Evolutionary conservation across 495 filamentous ascomycete genomes (phyloP).

Genomic region (Aspergillus taichungensis): DNA sequence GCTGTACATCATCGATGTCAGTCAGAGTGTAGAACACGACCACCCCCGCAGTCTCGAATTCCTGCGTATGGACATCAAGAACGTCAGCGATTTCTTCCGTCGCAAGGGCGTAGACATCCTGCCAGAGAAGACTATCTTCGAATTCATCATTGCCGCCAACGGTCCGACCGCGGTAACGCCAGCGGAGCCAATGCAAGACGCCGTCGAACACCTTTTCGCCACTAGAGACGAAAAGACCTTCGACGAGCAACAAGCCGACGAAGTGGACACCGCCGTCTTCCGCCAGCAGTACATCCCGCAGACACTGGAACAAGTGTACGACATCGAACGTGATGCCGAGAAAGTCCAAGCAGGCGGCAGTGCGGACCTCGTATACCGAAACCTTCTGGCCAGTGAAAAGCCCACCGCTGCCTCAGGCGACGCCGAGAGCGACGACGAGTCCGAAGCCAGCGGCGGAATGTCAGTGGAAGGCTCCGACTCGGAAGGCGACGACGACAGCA

Average conservation of each 20-base stretch:
- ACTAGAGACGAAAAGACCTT: slow-evolving; percentile 31
- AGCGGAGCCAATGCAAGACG: slow-evolving; percentile 33
- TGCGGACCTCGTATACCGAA: slow-evolving; percentile 67
- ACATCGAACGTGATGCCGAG: slow-evolving; percentile 83
- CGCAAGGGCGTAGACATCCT: slow-evolving; percentile 73
- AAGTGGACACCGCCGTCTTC: slow-evolving; percentile 85
- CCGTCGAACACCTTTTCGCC: slow-evolving; percentile 42
- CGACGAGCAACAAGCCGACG: slow-evolving; percentile 35
- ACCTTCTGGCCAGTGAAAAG: slow-evolving; percentile 65
- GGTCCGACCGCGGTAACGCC: slow-evolving; percentile 38
- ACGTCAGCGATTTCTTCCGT: slow-evolving; percentile 83
- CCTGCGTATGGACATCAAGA: slow-evolving; percentile 95
- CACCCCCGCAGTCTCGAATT: slow-evolving; percentile 89
- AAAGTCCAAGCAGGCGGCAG: slow-evolving; percentile 63
- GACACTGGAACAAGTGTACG: slow-evolving; percentile 88
- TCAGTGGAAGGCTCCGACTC: slow-evolving; percentile 37
- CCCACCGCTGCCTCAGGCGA: slow-evolving; percentile 26
- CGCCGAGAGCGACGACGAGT: slow-evolving; percentile 31
- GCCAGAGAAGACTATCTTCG: slow-evolving; percentile 62
- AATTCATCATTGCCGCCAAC: slow-evolving; percentile 60
- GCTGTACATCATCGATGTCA: slow-evolving; percentile 93
- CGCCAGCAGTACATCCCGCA: slow-evolving; percentile 92
- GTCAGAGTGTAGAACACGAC: slow-evolving; percentile 92
- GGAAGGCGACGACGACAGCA: slow-evolving; percentile 37
- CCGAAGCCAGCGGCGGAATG: slow-evolving; percentile 41